Evolutionary conservation across 768 basidiomycete species (phyloP).

Genomic region (Russula abietina): DNA sequence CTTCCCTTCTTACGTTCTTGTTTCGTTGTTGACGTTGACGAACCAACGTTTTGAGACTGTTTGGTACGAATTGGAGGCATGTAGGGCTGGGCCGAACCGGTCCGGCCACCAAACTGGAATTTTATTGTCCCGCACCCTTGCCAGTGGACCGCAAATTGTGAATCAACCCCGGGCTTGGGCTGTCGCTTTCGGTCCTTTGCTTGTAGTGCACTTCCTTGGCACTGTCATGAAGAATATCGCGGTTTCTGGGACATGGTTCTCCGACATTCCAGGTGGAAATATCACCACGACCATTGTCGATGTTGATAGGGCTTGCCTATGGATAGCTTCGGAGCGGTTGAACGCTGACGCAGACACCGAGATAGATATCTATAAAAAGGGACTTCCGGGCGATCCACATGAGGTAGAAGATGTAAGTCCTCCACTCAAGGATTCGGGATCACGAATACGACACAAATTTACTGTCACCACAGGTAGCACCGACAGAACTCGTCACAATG

Average conservation of each 20-base stretch:
- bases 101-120: not conserved
- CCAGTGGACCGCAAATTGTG: not conserved
- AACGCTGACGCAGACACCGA: constrained; percentile 23
- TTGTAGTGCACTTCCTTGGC: not conserved
- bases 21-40: constrained; percentile 6
- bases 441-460: not conserved
- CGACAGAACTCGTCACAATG: constrained; percentile 12
- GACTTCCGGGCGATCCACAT: not conserved
- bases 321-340: constrained; percentile 21
- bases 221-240: constrained; percentile 12
- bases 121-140: not conserved
- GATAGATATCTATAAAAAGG: constrained; percentile 18
- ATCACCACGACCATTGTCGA: constrained; percentile 16
- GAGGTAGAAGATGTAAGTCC: constrained; percentile 7
- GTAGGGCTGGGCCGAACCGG: not conserved
- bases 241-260: constrained; percentile 18
- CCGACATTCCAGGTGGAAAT: constrained; percentile 4
- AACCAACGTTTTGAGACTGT: not conserved
- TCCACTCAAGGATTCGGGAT: too few species aligned
- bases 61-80: constrained; percentile 22
- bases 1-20: not conserved
- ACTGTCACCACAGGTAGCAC: constrained; percentile 2
- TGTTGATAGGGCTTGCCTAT: constrained; percentile 17
- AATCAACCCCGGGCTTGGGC: not conserved
- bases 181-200: not conserved